A percentile compares a stretch with the other conserved stretches of the same genome.
Evolutionary conservation across 139 green algal species (phyloP).

Genomic region (Chlamydomonas eustigma): DNA sequence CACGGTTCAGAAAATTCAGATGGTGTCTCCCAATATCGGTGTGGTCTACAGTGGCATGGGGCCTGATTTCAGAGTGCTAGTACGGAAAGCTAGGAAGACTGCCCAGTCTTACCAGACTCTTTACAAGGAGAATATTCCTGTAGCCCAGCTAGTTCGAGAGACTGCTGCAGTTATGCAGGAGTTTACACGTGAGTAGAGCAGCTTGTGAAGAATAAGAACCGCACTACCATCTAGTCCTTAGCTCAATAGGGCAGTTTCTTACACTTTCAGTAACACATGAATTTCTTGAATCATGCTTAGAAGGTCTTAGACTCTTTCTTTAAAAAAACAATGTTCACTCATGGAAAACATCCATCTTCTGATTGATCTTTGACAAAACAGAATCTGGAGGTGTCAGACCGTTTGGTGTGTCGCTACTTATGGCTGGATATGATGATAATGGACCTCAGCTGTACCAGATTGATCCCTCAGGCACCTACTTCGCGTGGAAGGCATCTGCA

Average conservation of each 20-base stretch:
- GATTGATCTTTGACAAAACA: too few species aligned
- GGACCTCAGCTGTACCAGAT: constrained; percentile 98
- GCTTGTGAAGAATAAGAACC: too few species aligned
- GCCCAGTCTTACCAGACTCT: constrained; percentile 85
- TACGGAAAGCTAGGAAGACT: constrained; percentile 87
- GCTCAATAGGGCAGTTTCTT: too few species aligned
- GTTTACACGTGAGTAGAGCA: constrained; percentile 95
- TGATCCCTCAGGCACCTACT: constrained; percentile 95
- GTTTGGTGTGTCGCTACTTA: constrained; percentile 95
- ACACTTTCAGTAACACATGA: too few species aligned
- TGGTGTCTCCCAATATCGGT: constrained; percentile 89
- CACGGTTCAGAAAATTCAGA: constrained; percentile 90
- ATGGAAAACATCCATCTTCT: too few species aligned
- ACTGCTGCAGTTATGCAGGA: constrained; percentile 99
- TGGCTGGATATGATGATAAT: constrained; percentile 92
- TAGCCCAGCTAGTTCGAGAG: constrained; percentile 95
- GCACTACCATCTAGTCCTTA: too few species aligned
- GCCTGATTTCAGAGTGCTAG: constrained; percentile 93
- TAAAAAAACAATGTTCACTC: too few species aligned
- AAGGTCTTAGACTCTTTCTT: too few species aligned
- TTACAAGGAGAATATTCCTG: constrained; percentile 96
- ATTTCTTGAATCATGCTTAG: too few species aligned
- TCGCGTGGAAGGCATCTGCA: constrained; percentile 92
- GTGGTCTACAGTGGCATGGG: constrained; percentile 98
- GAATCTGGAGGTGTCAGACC: constrained; percentile 92